Evolutionary conservation across 2,329 filamentous ascomycete genomes (phyloP).

Genomic region (Beauveria brongniartii): DNA sequence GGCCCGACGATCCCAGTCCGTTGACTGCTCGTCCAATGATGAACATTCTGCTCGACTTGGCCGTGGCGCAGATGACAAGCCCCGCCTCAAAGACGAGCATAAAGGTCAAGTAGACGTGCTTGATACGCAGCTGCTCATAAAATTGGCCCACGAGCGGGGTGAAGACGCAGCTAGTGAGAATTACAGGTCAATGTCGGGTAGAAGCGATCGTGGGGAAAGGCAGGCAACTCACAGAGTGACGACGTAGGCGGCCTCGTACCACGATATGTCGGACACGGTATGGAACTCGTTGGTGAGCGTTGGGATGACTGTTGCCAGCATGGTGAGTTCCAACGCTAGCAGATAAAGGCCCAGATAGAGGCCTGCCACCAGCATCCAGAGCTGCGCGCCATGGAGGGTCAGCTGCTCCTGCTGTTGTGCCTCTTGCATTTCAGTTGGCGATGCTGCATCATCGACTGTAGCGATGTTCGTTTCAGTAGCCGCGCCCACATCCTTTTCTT

Average conservation of each 20-base stretch:
- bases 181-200: too few species aligned
- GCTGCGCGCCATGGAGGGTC: neutral
- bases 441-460: neutral
- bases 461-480: neutral
- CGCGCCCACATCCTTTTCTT: neutral
- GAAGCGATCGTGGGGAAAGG: too few species aligned
- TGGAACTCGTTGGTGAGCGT: slow-evolving; percentile 10
- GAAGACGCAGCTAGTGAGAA: slow-evolving; percentile 2
- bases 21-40: slow-evolving; percentile 8
- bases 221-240: slow-evolving; percentile 5
- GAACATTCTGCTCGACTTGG: slow-evolving; percentile 1
- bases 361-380: slow-evolving; percentile 3
- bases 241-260: slow-evolving; percentile 12
- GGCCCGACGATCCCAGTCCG: slow-evolving; percentile 3
- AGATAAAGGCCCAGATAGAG: slow-evolving; percentile 10
- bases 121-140: slow-evolving; percentile 5
- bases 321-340: slow-evolving; percentile 10
- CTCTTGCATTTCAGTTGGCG: neutral
- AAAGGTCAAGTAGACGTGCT: slow-evolving; percentile 6
- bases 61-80: slow-evolving; percentile 3
- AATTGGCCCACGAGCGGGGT: slow-evolving; percentile 2
- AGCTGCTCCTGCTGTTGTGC: neutral
- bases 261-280: slow-evolving; percentile 9
- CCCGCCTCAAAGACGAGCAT: slow-evolving; percentile 8
- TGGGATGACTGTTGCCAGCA: slow-evolving; percentile 10